phyloP scores from a whole-genome alignment of 1,284 basidiomycete genomes.

The Ceratobasidium sp. region DNA sequence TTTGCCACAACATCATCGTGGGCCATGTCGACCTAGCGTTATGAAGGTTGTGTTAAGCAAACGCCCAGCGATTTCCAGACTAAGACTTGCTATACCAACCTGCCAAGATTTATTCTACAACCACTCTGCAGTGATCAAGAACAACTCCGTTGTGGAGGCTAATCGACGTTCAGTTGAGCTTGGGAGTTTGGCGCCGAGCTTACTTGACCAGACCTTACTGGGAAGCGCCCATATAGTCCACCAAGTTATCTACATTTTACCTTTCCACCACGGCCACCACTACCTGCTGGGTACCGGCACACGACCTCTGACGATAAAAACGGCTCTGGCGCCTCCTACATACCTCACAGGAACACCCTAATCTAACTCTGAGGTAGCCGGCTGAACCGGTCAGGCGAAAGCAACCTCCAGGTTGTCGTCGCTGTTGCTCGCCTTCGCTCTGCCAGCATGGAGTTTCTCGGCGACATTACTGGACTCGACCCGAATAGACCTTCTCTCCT shows the following conservation, averaged over 20 bases:
- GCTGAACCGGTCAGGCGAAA: slow-evolving; percentile 16
- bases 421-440: not conserved
- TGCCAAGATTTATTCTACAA: not conserved
- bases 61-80: not conserved
- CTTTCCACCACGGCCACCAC: not conserved
- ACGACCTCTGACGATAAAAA: not conserved
- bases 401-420: not conserved
- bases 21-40: slow-evolving; percentile 32
- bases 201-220: not conserved
- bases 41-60: not conserved
- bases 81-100: not conserved
- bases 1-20: slow-evolving; percentile 41
- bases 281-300: not conserved
- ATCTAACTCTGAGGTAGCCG: not conserved
- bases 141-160: not conserved
- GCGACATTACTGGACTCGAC: slow-evolving; percentile 70
- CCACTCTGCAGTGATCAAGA: slow-evolving; percentile 17
- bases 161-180: slow-evolving; percentile 24
- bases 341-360: not conserved
- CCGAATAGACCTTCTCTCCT: slow-evolving; percentile 90
- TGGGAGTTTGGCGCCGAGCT: slow-evolving; percentile 7
- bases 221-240: slow-evolving; percentile 8
- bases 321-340: too few species aligned
- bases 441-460: slow-evolving; percentile 81
- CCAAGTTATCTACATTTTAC: not conserved